These are phyloP conservation scores for Vigna reflexopilosa DNA, from an alignment of 306 rosid species.

Conservation along the genomic window DNA sequence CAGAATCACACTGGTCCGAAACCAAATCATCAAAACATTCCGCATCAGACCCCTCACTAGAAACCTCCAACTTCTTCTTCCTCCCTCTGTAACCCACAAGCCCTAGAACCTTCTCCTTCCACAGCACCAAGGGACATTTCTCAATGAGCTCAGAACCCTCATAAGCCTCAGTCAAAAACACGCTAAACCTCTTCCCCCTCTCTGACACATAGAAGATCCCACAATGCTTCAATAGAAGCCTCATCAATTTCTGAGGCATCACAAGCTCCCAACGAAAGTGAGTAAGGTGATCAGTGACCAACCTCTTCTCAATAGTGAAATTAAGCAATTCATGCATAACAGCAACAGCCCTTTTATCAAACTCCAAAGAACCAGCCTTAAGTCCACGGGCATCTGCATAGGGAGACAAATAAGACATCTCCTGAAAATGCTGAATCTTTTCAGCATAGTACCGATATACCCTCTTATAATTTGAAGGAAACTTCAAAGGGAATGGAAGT, in stretches of 20 bases:
- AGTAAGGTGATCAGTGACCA: slow-evolving; percentile 90
- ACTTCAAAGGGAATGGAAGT: slow-evolving; percentile 71
- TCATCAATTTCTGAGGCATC: slow-evolving; percentile 96
- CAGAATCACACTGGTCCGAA: slow-evolving; percentile 49
- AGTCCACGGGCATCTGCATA: slow-evolving; percentile 81
- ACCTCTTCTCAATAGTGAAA: slow-evolving; percentile 84
- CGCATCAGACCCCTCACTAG: slow-evolving; percentile 63
- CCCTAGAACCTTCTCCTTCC: slow-evolving; percentile 74
- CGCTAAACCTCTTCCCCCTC: slow-evolving; percentile 90
- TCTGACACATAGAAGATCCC: slow-evolving; percentile 92
- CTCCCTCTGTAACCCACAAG: slow-evolving; percentile 60
- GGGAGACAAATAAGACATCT: slow-evolving; percentile 79
- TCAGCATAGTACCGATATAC: slow-evolving; percentile 55
- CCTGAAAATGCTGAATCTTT: slow-evolving; percentile 74
- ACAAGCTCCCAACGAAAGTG: slow-evolving; percentile 83
- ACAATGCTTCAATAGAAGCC: slow-evolving; percentile 81
- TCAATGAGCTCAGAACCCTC: slow-evolving; percentile 76
- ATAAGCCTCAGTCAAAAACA: slow-evolving; percentile 83
- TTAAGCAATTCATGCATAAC: slow-evolving; percentile 88
- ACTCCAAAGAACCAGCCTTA: slow-evolving; percentile 71
- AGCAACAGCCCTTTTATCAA: slow-evolving; percentile 90
- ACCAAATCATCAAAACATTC: slow-evolving; percentile 52
- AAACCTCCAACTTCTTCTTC: slow-evolving; percentile 67
- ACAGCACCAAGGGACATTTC: slow-evolving; percentile 74
- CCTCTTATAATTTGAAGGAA: slow-evolving; percentile 75